Conservation (phyloP, 2,329 filamentous ascomycete genomes). For the Shiraia sp. region DNA sequence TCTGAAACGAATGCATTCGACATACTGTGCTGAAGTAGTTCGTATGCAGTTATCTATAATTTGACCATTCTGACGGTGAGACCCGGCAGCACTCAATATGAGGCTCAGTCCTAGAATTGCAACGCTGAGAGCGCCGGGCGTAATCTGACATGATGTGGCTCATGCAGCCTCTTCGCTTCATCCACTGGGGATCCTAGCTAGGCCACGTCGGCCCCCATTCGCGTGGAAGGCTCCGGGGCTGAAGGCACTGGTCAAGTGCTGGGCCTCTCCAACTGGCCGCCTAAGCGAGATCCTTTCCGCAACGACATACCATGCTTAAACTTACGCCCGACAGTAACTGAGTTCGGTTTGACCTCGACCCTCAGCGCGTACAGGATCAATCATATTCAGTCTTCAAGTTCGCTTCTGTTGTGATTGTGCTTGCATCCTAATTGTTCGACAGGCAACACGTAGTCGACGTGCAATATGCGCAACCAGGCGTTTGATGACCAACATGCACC, state of each 20-base stretch:
- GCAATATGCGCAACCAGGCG: constrained; percentile 12
- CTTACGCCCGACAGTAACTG: constrained; percentile 20
- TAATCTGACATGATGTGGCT: constrained; percentile 29
- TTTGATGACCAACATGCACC: constrained; percentile 20
- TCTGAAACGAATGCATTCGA: constrained; percentile 5
- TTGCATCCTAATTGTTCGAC: constrained; percentile 5
- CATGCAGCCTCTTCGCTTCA: constrained; percentile 8
- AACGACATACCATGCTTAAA: constrained; percentile 19
- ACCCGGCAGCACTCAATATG: constrained; percentile 14
- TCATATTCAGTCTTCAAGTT: constrained; percentile 9
- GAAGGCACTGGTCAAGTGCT: constrained; percentile 1
- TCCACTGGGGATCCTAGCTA: constrained; percentile 9
- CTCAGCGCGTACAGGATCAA: constrained; percentile 21
- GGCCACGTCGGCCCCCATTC: constrained; percentile 14
- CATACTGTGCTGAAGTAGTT: constrained; percentile 2
- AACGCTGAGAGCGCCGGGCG: constrained; percentile 22
- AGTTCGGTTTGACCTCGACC: constrained; percentile 11
- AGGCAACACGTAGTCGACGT: constrained; percentile 6
- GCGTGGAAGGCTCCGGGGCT: constrained; percentile 11
- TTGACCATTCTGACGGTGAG: constrained; percentile 17
- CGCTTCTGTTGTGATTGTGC: constrained; percentile 4
- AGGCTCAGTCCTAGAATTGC: constrained; percentile 14
- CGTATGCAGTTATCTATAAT: constrained; percentile 2
- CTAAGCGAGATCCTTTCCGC: constrained; percentile 22
- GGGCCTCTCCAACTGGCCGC: constrained; percentile 9